Base-by-base conservation (phyloP, 257 asterid species). In the Lantana camara region DNA sequence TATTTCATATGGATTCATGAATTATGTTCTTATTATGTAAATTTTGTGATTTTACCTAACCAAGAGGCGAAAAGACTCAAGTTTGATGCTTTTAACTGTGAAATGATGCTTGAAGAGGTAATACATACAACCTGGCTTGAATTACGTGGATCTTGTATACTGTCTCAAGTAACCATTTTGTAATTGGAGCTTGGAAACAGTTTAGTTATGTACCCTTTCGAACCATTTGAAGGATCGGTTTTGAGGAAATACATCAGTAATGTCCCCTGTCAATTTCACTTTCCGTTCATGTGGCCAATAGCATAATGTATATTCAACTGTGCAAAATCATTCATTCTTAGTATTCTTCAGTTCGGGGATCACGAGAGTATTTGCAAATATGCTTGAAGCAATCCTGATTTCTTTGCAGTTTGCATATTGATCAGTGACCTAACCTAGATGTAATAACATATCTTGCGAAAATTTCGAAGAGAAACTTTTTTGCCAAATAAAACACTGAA, bases 181-280 rank as follows among this genome's bases (percentile, higher is more conserved):
- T 15, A 42, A 11, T 1, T 41, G 46, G 46, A 41, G 15, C 46
- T 22, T 23, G 27, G 23, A 6, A 29, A 11, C 22, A 7, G 13
- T 3, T 2, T 54, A 10, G 46, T 34, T 15, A 10, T 4, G 9
- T 46, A 17, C 52, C 48, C 7, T 42, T 22, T 3, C n/a, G 11
- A 45, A 14, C 13, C 57, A 19, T 45, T 16, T 1, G n/a, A 41
- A 24, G 21, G 47, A 9, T 38, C 14, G 19, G 41, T 9, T 7
- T 30, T 30, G 32, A 56, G 51, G 14, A 46, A 46, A 57, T 47
- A 30, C 57, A 67, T 30, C 62, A 4, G 51, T 24, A 27, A 9
- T 30, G 68, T 5, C 24, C 55, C 21, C 4, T 63, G 30, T 48
- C 15, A 12, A 16, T 14, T 11, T 16, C 46, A 8, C 46, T 41